Conservation (phyloP, 331 rosid genomes). For the Arachis monticola region DNA sequence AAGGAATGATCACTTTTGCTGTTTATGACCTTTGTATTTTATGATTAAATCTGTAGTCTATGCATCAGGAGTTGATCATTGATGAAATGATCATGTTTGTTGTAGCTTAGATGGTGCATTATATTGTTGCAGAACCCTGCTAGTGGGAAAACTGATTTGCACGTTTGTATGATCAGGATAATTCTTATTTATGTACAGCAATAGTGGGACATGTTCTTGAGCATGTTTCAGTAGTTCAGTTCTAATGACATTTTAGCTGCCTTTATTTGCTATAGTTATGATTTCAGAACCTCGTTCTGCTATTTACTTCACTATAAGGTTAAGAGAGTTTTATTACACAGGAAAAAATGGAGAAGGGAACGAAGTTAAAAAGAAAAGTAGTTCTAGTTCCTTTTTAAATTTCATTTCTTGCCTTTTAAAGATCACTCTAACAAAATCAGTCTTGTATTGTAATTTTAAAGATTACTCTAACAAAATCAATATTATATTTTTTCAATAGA, state of each 20-base stretch:
- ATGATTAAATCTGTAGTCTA: neutral
- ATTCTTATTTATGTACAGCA: neutral
- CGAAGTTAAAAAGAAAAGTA: too few relatives aligned
- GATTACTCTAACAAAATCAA: too few relatives aligned
- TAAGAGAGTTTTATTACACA: too few relatives aligned
- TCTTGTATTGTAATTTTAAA: too few relatives aligned
- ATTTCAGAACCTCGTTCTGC: neutral
- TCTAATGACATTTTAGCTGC: neutral
- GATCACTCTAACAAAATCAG: too few relatives aligned
- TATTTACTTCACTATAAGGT: neutral
- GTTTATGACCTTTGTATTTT: conserved; percentile 3
- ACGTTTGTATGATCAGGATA: neutral
- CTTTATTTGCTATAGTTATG: neutral
- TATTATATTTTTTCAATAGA: too few relatives aligned
- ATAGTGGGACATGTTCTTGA: neutral
- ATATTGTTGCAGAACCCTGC: neutral
- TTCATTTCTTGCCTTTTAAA: too few relatives aligned
- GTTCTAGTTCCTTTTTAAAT: too few relatives aligned
- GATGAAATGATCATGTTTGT: neutral
- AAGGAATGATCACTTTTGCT: neutral
- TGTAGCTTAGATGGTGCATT: neutral
- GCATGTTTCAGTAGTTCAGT: neutral
- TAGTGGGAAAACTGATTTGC: neutral
- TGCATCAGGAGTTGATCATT: neutral
- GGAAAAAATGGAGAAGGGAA: too few relatives aligned